Evolutionary conservation across 805 yeast genomes (phyloP).

Genomic region (Saccharomyces jurei): DNA sequence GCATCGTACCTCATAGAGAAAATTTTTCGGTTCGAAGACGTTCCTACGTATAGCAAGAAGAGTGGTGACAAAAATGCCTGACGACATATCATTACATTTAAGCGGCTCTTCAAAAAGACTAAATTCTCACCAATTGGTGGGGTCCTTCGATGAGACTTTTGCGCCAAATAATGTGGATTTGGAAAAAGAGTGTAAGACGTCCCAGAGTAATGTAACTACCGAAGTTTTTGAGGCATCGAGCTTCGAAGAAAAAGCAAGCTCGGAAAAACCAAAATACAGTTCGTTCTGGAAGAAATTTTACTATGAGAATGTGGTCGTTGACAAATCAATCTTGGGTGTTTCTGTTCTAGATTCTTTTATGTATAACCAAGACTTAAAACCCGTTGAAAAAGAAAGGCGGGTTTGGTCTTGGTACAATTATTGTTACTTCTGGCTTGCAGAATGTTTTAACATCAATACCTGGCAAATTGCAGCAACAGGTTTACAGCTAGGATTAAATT

Average conservation of each 20-base stretch:
- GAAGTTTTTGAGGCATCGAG: conserved; percentile 6
- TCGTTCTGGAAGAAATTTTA: conserved; percentile 5
- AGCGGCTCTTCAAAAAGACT: background rate
- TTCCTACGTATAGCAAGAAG: background rate
- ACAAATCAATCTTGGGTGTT: conserved; percentile 28
- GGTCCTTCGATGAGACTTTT: background rate
- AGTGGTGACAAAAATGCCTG: background rate
- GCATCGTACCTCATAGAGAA: background rate
- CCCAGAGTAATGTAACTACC: conserved; percentile 1
- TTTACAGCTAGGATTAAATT: conserved; percentile 59
- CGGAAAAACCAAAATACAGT: background rate
- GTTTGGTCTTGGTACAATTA: conserved; percentile 75
- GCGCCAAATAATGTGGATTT: background rate
- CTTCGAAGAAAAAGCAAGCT: conserved; percentile 2
- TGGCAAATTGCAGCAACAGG: conserved; percentile 87
- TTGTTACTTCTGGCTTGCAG: conserved; percentile 77
- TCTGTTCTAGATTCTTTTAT: conserved; percentile 54
- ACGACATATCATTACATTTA: background rate
- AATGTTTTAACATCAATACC: conserved; percentile 77
- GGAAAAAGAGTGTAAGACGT: background rate
- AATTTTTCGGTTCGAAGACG: background rate
- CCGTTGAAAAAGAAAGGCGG: conserved; percentile 62
- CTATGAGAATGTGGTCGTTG: conserved; percentile 6
- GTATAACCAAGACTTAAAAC: conserved; percentile 62
- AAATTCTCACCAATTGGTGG: background rate